Conservation (phyloP, 2,329 filamentous ascomycete species). For the Fusarium sp. region DNA sequence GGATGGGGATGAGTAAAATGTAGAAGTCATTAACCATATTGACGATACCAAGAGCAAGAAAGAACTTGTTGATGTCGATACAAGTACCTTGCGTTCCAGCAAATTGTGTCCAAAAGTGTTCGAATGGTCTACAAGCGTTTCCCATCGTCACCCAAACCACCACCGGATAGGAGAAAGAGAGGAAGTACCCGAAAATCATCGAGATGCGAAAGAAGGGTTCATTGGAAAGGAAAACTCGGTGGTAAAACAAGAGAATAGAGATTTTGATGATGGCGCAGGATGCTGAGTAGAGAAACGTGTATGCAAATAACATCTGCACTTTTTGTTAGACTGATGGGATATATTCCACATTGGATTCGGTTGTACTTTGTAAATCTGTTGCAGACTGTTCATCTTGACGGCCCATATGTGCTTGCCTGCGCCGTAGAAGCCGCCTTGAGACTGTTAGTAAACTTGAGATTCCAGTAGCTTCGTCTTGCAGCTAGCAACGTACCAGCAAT, state of each 20-base stretch:
- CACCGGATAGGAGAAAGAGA: slow-evolving; percentile 18
- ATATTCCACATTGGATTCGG: neutral
- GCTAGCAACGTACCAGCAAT: neutral
- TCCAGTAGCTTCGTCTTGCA: neutral
- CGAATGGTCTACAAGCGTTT: slow-evolving; percentile 11
- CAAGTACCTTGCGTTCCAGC: slow-evolving; percentile 7
- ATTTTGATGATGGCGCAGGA: slow-evolving; percentile 19
- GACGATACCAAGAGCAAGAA: slow-evolving; percentile 22
- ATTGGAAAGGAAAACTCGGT: slow-evolving; percentile 12
- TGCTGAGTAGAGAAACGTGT: slow-evolving; percentile 17
- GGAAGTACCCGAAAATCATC: slow-evolving; percentile 20
- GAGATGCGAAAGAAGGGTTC: neutral
- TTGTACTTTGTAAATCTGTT: slow-evolving; percentile 16
- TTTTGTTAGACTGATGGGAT: neutral
- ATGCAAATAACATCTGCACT: slow-evolving; percentile 6
- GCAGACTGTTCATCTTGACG: neutral
- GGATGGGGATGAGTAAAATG: slow-evolving; percentile 14
- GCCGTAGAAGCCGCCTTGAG: slow-evolving; percentile 8
- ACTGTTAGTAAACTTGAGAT: neutral
- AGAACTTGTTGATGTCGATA: slow-evolving; percentile 28
- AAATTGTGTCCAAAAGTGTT: slow-evolving; percentile 18
- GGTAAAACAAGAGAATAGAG: slow-evolving; percentile 32
- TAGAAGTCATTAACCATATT: slow-evolving; percentile 19
- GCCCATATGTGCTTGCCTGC: slow-evolving; percentile 27
- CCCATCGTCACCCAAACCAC: slow-evolving; percentile 26